Evolutionary conservation across 345 rosid species (phyloP).

Genomic region (Lagerstroemia speciosa): DNA sequence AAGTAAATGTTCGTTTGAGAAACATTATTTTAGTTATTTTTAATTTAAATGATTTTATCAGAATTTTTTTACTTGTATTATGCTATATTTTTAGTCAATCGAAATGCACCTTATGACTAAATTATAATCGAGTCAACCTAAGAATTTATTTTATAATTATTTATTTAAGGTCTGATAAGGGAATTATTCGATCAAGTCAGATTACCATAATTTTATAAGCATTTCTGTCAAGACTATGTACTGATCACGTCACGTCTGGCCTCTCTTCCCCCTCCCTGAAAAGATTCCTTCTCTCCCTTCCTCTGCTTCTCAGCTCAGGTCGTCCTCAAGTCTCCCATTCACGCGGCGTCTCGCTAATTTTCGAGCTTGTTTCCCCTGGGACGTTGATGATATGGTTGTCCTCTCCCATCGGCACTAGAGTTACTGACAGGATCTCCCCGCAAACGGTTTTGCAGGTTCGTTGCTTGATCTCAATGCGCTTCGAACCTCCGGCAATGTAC

Average conservation of each 20-base stretch:
- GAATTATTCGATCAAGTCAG: no score
- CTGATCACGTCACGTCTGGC: background rate
- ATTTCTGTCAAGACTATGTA: no score
- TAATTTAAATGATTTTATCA: no score
- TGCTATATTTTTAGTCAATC: no score
- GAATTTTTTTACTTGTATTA: no score
- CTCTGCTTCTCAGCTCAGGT: background rate
- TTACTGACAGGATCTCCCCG: background rate
- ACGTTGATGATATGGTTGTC: background rate
- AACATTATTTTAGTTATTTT: no score
- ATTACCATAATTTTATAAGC: no score
- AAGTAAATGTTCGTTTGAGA: no score
- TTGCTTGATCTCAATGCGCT: background rate
- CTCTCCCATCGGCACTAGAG: background rate
- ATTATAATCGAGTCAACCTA: no score
- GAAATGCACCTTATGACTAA: no score
- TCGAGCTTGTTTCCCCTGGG: background rate
- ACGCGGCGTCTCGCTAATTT: conserved; percentile 1
- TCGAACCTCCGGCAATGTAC: background rate
- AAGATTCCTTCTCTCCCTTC: conserved; percentile 6
- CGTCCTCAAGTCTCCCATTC: background rate
- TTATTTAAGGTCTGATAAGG: no score
- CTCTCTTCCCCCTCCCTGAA: background rate
- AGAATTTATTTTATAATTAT: no score
- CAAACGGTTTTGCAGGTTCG: background rate